Evolutionary conservation across 2,329 filamentous ascomycete genomes (phyloP).

Genomic region (Colletotrichum spinosum): DNA sequence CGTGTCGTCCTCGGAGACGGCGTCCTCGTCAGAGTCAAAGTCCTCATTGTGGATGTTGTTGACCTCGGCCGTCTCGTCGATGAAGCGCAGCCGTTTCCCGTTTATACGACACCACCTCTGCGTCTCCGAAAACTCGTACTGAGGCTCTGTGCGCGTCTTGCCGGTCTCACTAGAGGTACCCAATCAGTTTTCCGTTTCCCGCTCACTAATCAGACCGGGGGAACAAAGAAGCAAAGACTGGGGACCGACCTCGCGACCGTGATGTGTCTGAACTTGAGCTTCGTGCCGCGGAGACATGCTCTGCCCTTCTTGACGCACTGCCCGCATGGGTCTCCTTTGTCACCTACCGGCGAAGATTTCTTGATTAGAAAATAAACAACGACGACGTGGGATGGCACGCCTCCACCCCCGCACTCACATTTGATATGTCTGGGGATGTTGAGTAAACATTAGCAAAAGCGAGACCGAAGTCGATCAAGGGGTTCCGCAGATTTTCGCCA

Average conservation of each 20-base stretch:
- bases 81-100: conserved; percentile 21
- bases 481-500: too few relatives aligned
- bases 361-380: neutral
- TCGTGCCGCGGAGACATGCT: conserved; percentile 12
- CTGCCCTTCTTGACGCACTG: conserved; percentile 7
- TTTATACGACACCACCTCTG: conserved; percentile 22
- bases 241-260: conserved; percentile 2
- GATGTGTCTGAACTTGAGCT: conserved; percentile 25
- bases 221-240: too few relatives aligned
- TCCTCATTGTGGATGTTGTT: conserved; percentile 21
- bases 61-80: conserved; percentile 28
- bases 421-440: conserved; percentile 20
- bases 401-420: conserved; percentile 11
- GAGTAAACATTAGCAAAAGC: neutral
- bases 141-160: neutral
- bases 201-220: neutral
- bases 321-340: conserved; percentile 26
- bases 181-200: neutral
- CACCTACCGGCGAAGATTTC: neutral
- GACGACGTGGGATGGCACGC: neutral
- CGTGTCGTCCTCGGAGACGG: neutral
- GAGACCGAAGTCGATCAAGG: too few relatives aligned
- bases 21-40: conserved; percentile 21
- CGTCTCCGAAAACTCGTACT: conserved; percentile 21
- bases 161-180: neutral